A percentile compares a stretch with the other conserved stretches of the same genome.
Conservation (phyloP, 2,329 filamentous ascomycete genomes). For the Magnaporthales sp. region DNA sequence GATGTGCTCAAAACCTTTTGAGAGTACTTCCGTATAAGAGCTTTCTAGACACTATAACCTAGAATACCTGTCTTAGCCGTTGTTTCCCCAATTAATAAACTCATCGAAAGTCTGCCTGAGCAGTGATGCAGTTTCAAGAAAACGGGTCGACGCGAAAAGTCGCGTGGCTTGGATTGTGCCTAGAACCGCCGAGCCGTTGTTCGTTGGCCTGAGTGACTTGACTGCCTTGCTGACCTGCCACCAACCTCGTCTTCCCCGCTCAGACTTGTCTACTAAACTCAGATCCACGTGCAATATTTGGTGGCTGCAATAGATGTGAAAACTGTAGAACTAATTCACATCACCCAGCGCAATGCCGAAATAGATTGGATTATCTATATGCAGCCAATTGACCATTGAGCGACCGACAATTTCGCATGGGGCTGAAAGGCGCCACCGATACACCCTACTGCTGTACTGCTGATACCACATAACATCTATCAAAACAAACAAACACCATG, state of each 20-base stretch:
- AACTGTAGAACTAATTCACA: background rate
- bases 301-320: background rate
- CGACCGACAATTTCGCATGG: background rate
- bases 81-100: background rate
- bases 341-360: background rate
- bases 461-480: background rate
- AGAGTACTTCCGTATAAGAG: no score
- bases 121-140: background rate
- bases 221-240: background rate
- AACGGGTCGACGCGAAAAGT: background rate
- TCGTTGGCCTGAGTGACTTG: no score
- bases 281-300: background rate
- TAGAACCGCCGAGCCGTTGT: no score
- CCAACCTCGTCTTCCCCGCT: background rate
- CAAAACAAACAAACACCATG: constrained; percentile 13
- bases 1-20: no score
- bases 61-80: no score
- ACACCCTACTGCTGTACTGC: background rate
- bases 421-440: background rate
- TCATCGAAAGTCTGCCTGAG: background rate
- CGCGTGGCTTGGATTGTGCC: background rate
- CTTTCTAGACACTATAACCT: no score
- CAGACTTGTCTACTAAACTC: background rate
- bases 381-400: background rate
- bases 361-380: background rate